Percentiles rank a stretch among this genome's conserved stretches.
Evolutionary conservation across 225 moss, liverwort and hornwort genomes (phyloP).

Genomic region (Climacium dendroides): DNA sequence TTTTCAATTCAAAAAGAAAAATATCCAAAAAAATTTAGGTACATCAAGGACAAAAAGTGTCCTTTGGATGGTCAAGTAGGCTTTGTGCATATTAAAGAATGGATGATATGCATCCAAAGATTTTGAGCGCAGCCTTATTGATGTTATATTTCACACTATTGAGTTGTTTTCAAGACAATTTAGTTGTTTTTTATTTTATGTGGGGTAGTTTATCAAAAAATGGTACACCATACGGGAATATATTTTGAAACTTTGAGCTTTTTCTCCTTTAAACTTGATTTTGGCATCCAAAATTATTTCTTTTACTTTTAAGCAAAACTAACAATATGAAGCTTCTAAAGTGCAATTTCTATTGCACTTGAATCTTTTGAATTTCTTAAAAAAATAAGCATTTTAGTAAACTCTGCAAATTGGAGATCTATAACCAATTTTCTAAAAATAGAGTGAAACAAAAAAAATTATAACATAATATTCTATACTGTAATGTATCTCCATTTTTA

Average conservation of each 20-base stretch:
- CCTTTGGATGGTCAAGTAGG: not conserved
- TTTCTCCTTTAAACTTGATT: not conserved
- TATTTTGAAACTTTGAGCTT: not conserved
- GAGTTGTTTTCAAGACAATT: not conserved
- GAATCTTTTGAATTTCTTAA: no score
- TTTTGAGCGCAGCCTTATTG: not conserved
- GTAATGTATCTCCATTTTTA: no score
- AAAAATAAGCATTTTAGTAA: no score
- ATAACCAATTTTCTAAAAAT: no score
- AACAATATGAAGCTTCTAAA: not conserved
- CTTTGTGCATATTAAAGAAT: not conserved
- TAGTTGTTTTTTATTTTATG: not conserved
- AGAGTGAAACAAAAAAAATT: no score
- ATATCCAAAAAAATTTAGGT: no score
- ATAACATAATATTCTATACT: no score
- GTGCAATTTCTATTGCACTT: not conserved
- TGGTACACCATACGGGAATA: not conserved
- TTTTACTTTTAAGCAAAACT: not conserved
- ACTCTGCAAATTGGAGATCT: no score
- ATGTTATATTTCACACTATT: not conserved
- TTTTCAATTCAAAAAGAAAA: not conserved
- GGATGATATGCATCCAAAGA: not conserved
- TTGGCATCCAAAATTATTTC: not conserved
- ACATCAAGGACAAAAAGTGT: not conserved
- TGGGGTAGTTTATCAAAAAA: not conserved